Conservation (phyloP, 495 filamentous ascomycete genomes). For the Wilcoxina mikolae region DNA sequence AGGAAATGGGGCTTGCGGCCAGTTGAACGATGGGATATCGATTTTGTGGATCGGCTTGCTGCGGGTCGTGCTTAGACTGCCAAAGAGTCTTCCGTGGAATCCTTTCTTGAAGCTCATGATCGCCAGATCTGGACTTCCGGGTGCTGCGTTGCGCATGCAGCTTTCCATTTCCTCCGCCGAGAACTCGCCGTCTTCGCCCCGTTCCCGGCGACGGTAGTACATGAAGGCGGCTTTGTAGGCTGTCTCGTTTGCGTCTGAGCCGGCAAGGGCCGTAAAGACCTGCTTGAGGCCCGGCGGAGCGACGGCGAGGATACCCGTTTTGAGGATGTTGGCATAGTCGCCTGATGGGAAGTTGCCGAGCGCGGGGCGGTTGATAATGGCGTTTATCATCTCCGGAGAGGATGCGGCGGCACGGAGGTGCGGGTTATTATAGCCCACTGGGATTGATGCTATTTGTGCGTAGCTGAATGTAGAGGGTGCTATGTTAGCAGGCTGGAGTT, state of each 20-base stretch:
- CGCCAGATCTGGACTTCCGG: constrained; percentile 68
- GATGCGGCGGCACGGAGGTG: constrained; percentile 52
- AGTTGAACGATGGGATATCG: constrained; percentile 96
- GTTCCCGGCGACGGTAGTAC: constrained; percentile 78
- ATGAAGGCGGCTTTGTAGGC: constrained; percentile 99
- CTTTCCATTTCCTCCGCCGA: constrained; percentile 61
- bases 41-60: constrained; percentile 97
- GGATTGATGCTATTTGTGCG: constrained; percentile 94
- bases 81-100: constrained; percentile 95
- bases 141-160: constrained; percentile 72
- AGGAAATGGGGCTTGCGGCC: constrained; percentile 93
- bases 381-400: constrained; percentile 63
- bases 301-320: constrained; percentile 73
- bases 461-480: constrained; percentile 40
- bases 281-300: constrained; percentile 86
- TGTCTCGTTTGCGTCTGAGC: constrained; percentile 97
- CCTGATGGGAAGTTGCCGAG: constrained; percentile 90
- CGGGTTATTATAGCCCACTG: constrained; percentile 93
- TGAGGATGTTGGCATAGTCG: constrained; percentile 75
- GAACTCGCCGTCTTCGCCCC: constrained; percentile 77
- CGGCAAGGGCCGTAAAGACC: constrained; percentile 92
- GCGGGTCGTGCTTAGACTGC: constrained; percentile 78
- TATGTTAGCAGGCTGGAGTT: neutral
- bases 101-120: constrained; percentile 86
- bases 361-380: constrained; percentile 85